Evolutionary conservation across 345 rosid species (phyloP).

Genomic region (Angophora floribunda): DNA sequence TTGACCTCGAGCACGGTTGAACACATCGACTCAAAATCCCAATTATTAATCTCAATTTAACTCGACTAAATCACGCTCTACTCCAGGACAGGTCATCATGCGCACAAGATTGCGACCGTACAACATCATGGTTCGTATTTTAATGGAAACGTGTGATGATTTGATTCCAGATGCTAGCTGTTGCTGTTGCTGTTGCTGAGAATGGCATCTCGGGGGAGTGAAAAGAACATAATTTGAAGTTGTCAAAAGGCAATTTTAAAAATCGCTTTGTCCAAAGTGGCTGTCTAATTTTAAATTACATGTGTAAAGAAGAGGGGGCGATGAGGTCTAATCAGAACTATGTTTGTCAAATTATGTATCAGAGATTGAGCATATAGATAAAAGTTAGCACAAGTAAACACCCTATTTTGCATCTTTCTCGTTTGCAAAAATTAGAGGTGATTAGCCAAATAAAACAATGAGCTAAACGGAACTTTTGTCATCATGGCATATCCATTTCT

Average conservation of each 20-base stretch:
- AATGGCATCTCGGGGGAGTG: background rate
- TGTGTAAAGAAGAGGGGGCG: background rate
- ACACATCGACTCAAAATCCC: background rate
- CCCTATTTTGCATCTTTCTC: background rate
- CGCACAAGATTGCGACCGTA: background rate
- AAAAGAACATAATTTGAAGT: background rate
- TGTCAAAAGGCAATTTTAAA: background rate
- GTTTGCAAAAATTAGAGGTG: background rate
- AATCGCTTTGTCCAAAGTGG: background rate
- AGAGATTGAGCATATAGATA: background rate
- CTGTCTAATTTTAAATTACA: background rate
- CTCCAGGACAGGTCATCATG: background rate
- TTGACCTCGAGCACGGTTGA: background rate
- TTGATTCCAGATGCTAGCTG: background rate
- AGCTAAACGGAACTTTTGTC: background rate
- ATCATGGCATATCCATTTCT: background rate
- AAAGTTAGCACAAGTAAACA: background rate
- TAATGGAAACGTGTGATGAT: background rate
- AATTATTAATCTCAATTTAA: background rate
- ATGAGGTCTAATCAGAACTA: background rate
- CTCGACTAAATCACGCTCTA: background rate
- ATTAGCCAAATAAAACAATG: background rate
- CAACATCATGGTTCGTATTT: background rate
- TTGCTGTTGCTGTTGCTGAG: background rate
- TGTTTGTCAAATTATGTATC: background rate